A percentile compares a stretch with the other conserved stretches of the same genome.
Evolutionary conservation across 441 rosid species (phyloP).

Genomic region (Croton setiger): DNA sequence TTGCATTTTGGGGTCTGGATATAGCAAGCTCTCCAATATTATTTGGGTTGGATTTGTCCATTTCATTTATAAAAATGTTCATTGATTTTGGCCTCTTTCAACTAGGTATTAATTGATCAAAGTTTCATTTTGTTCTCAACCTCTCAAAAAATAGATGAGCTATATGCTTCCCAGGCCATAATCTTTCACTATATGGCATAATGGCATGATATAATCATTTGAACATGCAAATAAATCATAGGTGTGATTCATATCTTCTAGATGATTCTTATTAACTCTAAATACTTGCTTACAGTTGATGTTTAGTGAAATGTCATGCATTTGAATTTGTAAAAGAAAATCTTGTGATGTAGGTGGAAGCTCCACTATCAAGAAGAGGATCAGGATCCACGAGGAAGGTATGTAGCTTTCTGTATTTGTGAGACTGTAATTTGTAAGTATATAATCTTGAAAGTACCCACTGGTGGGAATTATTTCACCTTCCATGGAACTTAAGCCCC

Average conservation of each 20-base stretch:
- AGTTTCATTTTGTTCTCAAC: too few species aligned
- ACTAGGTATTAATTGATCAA: background rate
- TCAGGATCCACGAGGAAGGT: slow-evolving; percentile 89
- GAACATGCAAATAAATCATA: background rate
- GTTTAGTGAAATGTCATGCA: slow-evolving; percentile 4
- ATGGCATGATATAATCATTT: background rate
- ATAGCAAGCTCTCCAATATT: background rate
- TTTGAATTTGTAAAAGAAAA: slow-evolving; percentile 5
- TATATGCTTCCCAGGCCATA: background rate
- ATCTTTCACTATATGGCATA: background rate
- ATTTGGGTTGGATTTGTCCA: background rate
- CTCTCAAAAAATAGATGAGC: background rate
- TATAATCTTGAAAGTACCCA: background rate
- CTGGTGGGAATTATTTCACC: background rate
- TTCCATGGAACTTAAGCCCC: background rate
- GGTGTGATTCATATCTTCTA: background rate
- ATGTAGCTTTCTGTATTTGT: slow-evolving; percentile 11
- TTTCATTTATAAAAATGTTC: background rate
- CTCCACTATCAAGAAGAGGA: slow-evolving; percentile 56
- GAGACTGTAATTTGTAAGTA: slow-evolving; percentile 14
- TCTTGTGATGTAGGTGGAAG: slow-evolving; percentile 46
- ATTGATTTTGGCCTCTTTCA: background rate
- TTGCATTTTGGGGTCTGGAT: background rate
- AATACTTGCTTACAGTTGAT: background rate
- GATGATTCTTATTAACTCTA: background rate